These are phyloP conservation scores for Coprinopsis marcescibilis DNA, from an alignment of 768 basidiomycete genomes.

Conservation along the genomic window DNA sequence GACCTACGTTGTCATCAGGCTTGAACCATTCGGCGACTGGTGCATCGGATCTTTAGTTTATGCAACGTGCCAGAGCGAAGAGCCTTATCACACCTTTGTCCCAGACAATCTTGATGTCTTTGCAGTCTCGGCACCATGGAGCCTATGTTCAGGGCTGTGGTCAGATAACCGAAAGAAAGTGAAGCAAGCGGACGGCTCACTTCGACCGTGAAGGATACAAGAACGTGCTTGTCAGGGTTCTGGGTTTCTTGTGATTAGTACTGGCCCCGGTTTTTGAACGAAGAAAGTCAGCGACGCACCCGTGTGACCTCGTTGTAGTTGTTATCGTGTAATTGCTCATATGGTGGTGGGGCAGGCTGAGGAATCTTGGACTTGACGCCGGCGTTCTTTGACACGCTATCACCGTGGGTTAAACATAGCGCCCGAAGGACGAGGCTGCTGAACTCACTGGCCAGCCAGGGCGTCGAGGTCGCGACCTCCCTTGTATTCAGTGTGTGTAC, in stretches of 20 bases:
- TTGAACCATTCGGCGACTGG: slow-evolving; percentile 75
- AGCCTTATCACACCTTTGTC: slow-evolving; percentile 54
- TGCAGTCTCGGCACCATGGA: slow-evolving; percentile 95
- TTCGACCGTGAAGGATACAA: slow-evolving; percentile 77
- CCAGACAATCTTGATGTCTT: slow-evolving; percentile 79
- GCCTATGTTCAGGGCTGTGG: slow-evolving; percentile 33
- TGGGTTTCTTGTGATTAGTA: slow-evolving; percentile 24
- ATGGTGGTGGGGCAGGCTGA: slow-evolving; percentile 71
- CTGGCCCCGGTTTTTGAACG: background rate
- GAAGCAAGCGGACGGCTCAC: slow-evolving; percentile 3
- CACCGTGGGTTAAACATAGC: background rate
- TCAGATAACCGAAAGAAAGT: slow-evolving; percentile 4
- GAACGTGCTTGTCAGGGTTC: slow-evolving; percentile 71
- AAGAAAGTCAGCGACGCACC: slow-evolving; percentile 29
- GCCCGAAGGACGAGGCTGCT: background rate
- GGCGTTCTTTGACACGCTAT: slow-evolving; percentile 67
- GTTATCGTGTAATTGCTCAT: slow-evolving; percentile 57
- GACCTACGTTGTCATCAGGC: slow-evolving; percentile 63
- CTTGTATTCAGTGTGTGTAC: slow-evolving; percentile 62
- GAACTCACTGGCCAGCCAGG: slow-evolving; percentile 66
- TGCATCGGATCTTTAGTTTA: slow-evolving; percentile 6
- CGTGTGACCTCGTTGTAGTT: slow-evolving; percentile 75
- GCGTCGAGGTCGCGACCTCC: slow-evolving; percentile 78
- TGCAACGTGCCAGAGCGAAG: background rate
- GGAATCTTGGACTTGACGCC: slow-evolving; percentile 87